A percentile compares a stretch with the other conserved stretches of the same genome.
phyloP scores from a whole-genome alignment of 768 basidiomycete genomes.

The Tricholoma bakamatsutake region DNA sequence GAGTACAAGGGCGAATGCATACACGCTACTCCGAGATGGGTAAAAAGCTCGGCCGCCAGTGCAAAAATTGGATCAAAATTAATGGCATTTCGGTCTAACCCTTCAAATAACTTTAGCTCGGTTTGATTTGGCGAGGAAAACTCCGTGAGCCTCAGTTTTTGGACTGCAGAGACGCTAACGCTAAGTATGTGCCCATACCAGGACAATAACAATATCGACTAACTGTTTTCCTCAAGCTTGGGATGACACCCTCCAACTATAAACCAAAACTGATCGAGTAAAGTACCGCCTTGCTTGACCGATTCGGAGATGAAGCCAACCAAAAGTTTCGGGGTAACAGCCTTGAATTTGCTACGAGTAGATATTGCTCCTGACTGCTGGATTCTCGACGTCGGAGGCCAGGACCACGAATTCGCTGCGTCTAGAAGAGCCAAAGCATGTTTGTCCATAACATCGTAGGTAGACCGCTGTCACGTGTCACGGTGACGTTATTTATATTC shows the following conservation, averaged over 20 bases:
- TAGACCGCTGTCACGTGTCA: no score
- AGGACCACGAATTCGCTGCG: conserved; percentile 14
- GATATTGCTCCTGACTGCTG: conserved; percentile 1
- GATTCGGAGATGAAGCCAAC: conserved; percentile 16
- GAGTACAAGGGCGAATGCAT: not conserved
- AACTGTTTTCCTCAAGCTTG: conserved; percentile 16
- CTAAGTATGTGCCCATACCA: not conserved
- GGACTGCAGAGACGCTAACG: conserved; percentile 5
- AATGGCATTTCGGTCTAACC: conserved; percentile 4
- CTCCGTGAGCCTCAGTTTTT: conserved; percentile 10
- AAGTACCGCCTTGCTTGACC: conserved; percentile 12
- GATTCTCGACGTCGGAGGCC: conserved; percentile 9
- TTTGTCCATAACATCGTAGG: no score
- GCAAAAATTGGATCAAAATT: conserved; percentile 11
- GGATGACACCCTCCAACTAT: conserved; percentile 15
- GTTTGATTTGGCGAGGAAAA: conserved; percentile 11
- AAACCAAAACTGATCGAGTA: conserved; percentile 13
- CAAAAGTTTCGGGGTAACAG: conserved; percentile 11
- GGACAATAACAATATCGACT: not conserved
- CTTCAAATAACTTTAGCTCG: conserved; percentile 11
- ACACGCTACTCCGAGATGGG: conserved; percentile 16
- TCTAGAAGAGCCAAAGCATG: conserved; percentile 14
- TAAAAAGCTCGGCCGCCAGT: conserved; percentile 7
- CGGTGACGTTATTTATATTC: no score
- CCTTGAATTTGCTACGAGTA: conserved; percentile 8